A percentile compares a stretch with the other conserved stretches of the same genome.
phyloP scores from a whole-genome alignment of 1,284 basidiomycete genomes.

The Tilletia setariae region DNA sequence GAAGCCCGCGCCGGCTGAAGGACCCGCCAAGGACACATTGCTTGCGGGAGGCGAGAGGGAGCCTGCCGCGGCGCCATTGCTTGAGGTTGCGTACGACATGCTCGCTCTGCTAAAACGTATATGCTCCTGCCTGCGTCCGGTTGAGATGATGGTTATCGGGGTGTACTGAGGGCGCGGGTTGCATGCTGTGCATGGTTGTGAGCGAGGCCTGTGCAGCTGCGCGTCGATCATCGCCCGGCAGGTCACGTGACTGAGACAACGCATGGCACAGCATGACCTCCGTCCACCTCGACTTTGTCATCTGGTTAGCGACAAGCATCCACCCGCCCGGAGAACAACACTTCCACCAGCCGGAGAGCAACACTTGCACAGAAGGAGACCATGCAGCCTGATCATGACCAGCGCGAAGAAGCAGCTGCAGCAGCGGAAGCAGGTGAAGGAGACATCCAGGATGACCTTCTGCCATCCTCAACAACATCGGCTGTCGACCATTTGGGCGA shows the following conservation, averaged over 20 bases:
- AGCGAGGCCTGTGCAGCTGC: neutral
- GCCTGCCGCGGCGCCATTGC: neutral
- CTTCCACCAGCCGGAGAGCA: neutral
- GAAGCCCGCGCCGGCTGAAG: neutral
- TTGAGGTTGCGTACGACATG: neutral
- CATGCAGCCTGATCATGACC: too few relatives aligned
- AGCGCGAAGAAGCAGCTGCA: too few relatives aligned
- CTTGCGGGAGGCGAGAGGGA: too few relatives aligned
- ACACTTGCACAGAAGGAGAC: neutral
- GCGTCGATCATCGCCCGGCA: neutral
- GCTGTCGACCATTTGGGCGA: neutral
- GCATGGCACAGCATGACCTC: neutral
- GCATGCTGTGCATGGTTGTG: too few relatives aligned
- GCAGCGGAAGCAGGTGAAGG: too few relatives aligned
- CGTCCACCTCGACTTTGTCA: neutral
- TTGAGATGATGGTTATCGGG: too few relatives aligned
- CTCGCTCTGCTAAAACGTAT: neutral
- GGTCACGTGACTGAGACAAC: neutral
- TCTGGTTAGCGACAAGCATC: constrained; percentile 5
- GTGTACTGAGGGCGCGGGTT: too few relatives aligned
- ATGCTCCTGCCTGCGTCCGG: neutral
- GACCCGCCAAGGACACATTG: too few relatives aligned
- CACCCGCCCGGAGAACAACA: neutral
- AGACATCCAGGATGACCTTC: too few relatives aligned
- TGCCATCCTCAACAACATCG: too few relatives aligned